Evolutionary conservation across 2,329 filamentous ascomycete species (phyloP), one percentile per base, ranked within the genome.

Genomic region (Thelonectria rubi): DNA sequence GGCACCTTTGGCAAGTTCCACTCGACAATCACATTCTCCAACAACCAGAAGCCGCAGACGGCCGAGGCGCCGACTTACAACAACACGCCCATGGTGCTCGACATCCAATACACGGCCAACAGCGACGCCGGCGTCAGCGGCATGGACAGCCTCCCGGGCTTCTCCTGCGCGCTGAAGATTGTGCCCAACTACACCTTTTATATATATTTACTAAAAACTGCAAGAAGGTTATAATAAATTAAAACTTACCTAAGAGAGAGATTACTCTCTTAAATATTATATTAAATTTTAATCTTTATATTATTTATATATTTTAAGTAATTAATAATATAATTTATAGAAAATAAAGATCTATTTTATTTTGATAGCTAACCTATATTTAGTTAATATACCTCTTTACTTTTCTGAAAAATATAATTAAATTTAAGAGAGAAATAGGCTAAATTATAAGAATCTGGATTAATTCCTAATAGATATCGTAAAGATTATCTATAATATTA

Each of bases 401-500:
- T 32, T 20, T 26, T 17, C 50, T 53, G 2, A 24, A 53, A n/a
- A n/a, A 18, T 30, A 43, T 53, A 7, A 53, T 53, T 20, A 11
- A 17, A 9, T 43, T 15, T 8, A 21, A 53, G 12, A 42, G 50
- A 32, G 21, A 53, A 53, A 53, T 4, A 3, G 24, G 50, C 21
- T 39, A 11, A 20, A 17, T 34, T 9, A 3, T 30, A 1, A 8
- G 39, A 12, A 21, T 6, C 9, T 39, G 5, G 14, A 30, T 20
- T 53, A 43, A 20, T 15, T 14, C 10, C 45, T 14, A 15, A 53
- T n/a, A 53, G 43, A 43, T 53, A 53, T 12, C n/a, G n/a, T n/a
- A n/a, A n/a, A n/a, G n/a, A n/a, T n/a, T n/a, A n/a, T n/a, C n/a
- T n/a, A n/a, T n/a, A n/a, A n/a, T n/a, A n/a, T n/a, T n/a, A n/a